phyloP scores from a whole-genome alignment of 805 yeast species.

The Yarrowia divulgata region DNA sequence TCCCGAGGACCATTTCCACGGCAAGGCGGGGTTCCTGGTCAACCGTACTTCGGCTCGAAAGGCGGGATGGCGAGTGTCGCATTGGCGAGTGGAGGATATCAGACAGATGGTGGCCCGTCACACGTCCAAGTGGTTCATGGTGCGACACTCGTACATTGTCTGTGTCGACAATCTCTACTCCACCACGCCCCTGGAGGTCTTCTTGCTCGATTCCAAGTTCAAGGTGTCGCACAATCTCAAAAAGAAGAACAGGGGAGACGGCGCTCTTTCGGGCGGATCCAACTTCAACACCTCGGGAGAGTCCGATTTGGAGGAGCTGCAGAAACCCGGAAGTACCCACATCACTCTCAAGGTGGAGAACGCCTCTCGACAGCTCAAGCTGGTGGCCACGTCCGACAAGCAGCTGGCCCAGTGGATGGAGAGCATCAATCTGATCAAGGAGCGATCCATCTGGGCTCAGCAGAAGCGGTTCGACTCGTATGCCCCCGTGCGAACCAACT shows the following conservation, averaged over 20 bases:
- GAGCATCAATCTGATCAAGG: slow-evolving; percentile 73
- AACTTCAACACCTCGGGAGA: slow-evolving; percentile 24
- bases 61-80: slow-evolving; percentile 97
- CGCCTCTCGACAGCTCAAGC: slow-evolving; percentile 55
- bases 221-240: slow-evolving; percentile 52
- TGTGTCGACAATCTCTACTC: slow-evolving; percentile 86
- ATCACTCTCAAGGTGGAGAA: slow-evolving; percentile 48
- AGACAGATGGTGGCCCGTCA: slow-evolving; percentile 90
- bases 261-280: slow-evolving; percentile 38
- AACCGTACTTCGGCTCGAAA: slow-evolving; percentile 82
- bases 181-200: slow-evolving; percentile 89
- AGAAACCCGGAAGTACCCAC: slow-evolving; percentile 30
- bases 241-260: slow-evolving; percentile 38
- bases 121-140: slow-evolving; percentile 88
- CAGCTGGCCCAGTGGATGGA: slow-evolving; percentile 82
- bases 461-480: slow-evolving; percentile 82
- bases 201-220: slow-evolving; percentile 82
- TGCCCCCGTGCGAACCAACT: slow-evolving; percentile 87
- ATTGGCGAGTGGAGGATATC: slow-evolving; percentile 77
- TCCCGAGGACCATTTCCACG: slow-evolving; percentile 79
- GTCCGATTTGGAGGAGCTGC: slow-evolving; percentile 27
- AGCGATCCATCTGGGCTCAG: slow-evolving; percentile 73
- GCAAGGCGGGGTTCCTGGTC: slow-evolving; percentile 87
- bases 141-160: slow-evolving; percentile 82
- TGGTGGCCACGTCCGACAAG: slow-evolving; percentile 76